Base-by-base conservation (phyloP, 2,329 filamentous ascomycete genomes). In the Phyllosticta citriasiana region DNA sequence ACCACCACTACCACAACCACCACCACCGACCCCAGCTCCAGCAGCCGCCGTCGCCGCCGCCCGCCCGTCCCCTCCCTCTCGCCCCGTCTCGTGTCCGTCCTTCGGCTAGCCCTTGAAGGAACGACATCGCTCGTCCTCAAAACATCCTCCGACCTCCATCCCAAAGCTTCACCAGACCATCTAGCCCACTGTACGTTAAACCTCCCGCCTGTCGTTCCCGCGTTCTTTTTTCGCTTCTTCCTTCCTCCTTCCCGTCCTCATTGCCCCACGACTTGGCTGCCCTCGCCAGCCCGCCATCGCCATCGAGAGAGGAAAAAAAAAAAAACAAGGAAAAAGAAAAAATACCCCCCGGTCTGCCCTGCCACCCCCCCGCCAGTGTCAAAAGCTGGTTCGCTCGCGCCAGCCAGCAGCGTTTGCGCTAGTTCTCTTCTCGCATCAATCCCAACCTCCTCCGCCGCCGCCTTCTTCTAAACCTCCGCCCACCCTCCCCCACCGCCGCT, bases 381-480 rank as follows among this genome's bases (percentile, higher is more conserved):
- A 47, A 71, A 69, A 60, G 57, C 61, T 61, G 70, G 70, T 67
- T 69, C 68, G 64, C 67, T 67, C 65, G 61, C 59, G 58, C 58
- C 58, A 55, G 54, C 53, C 59, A 22, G 59, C 53, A 33, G 33
- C 59, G 33, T 40, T 40, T 40, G 67, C 69, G 66, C 72, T 73
- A 74, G 73, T 40, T 40, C 70, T 68, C 66, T 65, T 67, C 66
- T 65, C 65, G 66, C 67, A 66, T 69, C 26, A 27, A 72, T 74
- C 72, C 73, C 72, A 75, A 74, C 73, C 72, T 73, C 73, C 72
- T 72, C 70, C 70, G 69, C 72, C 33, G 33, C 33, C 33, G 33
- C 33, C 33, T 40, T 40, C 68, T 70, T 63, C 63, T 65, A 65
- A 65, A 65, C 61, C 60, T 60, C 64, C 63, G 53, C 60, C 33